Conservation (phyloP, 2,329 filamentous ascomycete species). For the Penicillium psychrosexuale region DNA sequence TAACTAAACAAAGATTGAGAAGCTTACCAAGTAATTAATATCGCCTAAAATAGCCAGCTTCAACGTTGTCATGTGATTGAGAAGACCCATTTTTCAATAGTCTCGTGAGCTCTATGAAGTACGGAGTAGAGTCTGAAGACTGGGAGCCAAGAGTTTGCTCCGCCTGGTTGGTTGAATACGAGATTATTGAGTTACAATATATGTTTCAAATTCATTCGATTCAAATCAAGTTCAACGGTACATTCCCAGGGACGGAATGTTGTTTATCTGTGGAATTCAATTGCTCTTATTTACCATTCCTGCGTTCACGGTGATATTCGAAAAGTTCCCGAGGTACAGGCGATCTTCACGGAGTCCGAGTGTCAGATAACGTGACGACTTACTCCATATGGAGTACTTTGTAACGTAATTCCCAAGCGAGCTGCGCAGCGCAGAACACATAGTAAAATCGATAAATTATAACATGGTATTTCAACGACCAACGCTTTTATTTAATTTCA, state of each 20-base stretch:
- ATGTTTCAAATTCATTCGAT: background rate
- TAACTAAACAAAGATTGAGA: background rate
- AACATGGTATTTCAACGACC: no score
- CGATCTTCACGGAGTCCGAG: background rate
- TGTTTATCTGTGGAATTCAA: background rate
- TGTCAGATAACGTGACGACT: background rate
- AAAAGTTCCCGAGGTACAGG: background rate
- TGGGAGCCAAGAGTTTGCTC: background rate
- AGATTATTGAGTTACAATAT: background rate
- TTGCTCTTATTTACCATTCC: background rate
- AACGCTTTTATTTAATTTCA: no score
- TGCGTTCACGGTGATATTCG: background rate
- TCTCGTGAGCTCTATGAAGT: background rate
- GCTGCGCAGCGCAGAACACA: no score
- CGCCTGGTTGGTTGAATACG: background rate
- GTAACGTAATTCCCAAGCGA: no score
- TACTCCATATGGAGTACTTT: background rate
- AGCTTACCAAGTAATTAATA: background rate
- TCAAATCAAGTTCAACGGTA: no score
- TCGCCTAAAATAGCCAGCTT: background rate
- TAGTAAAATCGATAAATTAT: no score
- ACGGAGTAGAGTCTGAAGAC: background rate
- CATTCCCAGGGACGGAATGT: background rate
- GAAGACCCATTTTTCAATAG: constrained; percentile 2
- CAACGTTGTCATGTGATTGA: background rate